Base-by-base conservation (phyloP, 23 red algal genomes). In the Gracilaria gracilis region DNA sequence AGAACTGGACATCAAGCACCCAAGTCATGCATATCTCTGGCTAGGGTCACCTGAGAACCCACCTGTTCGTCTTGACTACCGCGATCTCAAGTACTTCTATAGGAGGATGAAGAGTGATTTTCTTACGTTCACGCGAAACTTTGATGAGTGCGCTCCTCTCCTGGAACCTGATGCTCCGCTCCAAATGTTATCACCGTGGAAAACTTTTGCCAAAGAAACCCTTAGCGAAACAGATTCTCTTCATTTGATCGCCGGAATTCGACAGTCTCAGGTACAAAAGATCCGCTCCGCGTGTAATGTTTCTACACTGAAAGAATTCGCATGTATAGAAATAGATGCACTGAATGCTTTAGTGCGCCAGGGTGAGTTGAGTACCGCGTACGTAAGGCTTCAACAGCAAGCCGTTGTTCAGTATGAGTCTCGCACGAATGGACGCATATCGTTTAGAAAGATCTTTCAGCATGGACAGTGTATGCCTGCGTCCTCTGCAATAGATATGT, bases 221-320 rank as follows among this genome's bases (percentile, higher is more conserved):
- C 69, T 94, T 28, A 24, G n/a, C 23, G 53, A 61, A 8, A 42
- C 51, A 0, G 82, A 94, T 88, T 78, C 67, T 61, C 75, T 94
- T 57, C 59, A 49, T 53, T 53, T 82, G 44, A 77, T 94, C 25
- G 92, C 92, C 14, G 92, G 92, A 1, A 94, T 94, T 80, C 92
- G 92, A 59, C 31, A 37, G 5, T 67, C 49, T 16, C 70, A 87
- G 46, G 83, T 83, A 32, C 39, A 89, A 32, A 46, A 83, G 44
- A 84, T 95, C 54, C 66, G 16, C 24, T 28, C 70, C 28, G 5
- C 24, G 5, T 73, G 77, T 51, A 59, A 83, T 17, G 53, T 89
- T 19, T 42, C 59, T 44, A 72, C 84, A 20, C 24, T 89, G 0
- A 33, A 20, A n/a, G 75, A 82, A 34, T 87, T 88, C 40, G 87